Conservation (phyloP, 2,329 filamentous ascomycete genomes). For the Ceratocystis cacaofunesta region DNA sequence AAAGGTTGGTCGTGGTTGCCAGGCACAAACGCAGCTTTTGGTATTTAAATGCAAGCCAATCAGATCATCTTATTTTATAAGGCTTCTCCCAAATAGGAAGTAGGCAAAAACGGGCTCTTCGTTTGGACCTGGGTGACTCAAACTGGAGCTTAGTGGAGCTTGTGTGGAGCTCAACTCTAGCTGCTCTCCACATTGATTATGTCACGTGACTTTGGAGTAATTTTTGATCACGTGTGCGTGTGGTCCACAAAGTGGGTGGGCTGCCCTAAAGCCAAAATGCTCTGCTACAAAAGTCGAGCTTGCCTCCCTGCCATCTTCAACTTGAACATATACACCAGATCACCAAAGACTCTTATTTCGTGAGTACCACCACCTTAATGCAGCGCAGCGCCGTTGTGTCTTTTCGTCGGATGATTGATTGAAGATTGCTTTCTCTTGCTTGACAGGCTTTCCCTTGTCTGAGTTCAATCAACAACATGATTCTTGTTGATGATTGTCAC, state of each 20-base stretch:
- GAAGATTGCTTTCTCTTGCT: background rate
- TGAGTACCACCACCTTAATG: constrained; percentile 9
- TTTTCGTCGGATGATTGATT: background rate
- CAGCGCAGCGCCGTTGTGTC: background rate
- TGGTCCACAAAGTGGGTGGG: constrained; percentile 15
- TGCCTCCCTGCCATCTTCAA: constrained; percentile 3
- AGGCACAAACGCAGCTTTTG: background rate
- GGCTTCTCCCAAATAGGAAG: constrained; percentile 1
- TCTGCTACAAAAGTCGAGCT: constrained; percentile 16
- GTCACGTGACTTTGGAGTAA: constrained; percentile 12
- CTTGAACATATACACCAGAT: constrained; percentile 12
- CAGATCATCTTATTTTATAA: constrained; percentile 2
- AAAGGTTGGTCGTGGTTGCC: background rate
- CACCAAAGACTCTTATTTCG: constrained; percentile 17
- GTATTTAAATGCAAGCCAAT: constrained; percentile 2
- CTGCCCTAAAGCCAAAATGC: constrained; percentile 17
- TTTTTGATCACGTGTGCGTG: constrained; percentile 14
- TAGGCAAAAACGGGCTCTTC: background rate
- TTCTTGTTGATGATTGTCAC: background rate
- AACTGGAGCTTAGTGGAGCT: constrained; percentile 12
- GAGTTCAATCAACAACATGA: background rate
- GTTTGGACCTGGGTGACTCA: constrained; percentile 12
- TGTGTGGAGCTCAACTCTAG: constrained; percentile 2
- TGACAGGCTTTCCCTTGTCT: background rate
- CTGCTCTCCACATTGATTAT: background rate